These are phyloP conservation scores for Alternaria rosae DNA, from an alignment of 2,329 filamentous ascomycete genomes.

Conservation along the genomic window DNA sequence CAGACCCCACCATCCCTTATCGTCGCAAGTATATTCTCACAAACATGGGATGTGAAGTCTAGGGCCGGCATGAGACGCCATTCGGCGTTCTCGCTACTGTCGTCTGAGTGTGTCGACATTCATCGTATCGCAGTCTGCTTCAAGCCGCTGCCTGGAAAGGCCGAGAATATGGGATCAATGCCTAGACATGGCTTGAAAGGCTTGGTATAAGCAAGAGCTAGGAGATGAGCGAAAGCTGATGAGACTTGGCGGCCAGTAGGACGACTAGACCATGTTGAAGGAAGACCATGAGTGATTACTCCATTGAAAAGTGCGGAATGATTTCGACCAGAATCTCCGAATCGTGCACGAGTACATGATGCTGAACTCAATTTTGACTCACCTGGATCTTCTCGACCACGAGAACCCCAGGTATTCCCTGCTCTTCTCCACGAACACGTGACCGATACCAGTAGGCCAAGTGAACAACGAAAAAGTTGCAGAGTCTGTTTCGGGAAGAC, in stretches of 20 bases:
- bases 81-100: constrained; percentile 8
- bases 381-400: neutral
- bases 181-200: constrained; percentile 9
- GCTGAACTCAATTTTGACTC: neutral
- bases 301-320: neutral
- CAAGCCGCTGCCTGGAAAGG: neutral
- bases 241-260: constrained; percentile 2
- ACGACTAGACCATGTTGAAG: neutral
- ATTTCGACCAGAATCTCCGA: neutral
- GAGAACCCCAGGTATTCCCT: neutral
- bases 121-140: constrained; percentile 2
- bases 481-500: neutral
- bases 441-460: neutral
- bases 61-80: neutral
- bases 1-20: neutral
- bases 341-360: neutral
- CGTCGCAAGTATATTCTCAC: neutral
- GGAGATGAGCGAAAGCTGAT: neutral
- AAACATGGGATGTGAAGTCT: neutral
- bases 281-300: neutral
- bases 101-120: constrained; percentile 6
- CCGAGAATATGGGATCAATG: constrained; percentile 3
- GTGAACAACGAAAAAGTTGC: neutral
- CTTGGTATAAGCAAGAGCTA: constrained; percentile 7
- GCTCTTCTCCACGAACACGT: neutral